Percentiles rank a stretch among this genome's conserved stretches.
phyloP scores from a whole-genome alignment of 2,329 filamentous ascomycete genomes.

The Colletotrichum liriopes region DNA sequence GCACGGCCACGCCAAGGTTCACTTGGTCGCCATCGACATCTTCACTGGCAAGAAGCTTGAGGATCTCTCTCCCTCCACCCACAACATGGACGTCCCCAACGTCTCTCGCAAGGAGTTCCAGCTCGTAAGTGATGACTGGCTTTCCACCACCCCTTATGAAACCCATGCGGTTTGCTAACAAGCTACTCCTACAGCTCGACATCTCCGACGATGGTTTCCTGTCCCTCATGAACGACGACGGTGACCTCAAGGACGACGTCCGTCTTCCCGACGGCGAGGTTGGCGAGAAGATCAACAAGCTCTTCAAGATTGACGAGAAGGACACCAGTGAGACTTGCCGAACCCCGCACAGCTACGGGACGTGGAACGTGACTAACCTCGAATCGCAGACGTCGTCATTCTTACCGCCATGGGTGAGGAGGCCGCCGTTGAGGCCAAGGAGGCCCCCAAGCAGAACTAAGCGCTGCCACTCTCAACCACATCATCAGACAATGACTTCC shows the following conservation, averaged over 20 bases:
- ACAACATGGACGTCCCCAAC: constrained; percentile 98
- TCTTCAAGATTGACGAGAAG: constrained; percentile 88
- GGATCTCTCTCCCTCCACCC: constrained; percentile 98
- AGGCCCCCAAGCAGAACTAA: constrained; percentile 74
- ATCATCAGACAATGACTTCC: constrained; percentile 39
- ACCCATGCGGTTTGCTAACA: constrained; percentile 35
- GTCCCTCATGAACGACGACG: constrained; percentile 90
- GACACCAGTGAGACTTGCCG: constrained; percentile 83
- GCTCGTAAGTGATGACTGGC: constrained; percentile 78
- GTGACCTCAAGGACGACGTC: constrained; percentile 94
- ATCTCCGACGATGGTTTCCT: constrained; percentile 96
- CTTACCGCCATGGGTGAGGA: constrained; percentile 98
- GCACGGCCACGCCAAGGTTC: constrained; percentile 99
- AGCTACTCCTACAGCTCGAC: constrained; percentile 76
- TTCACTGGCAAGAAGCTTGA: constrained; percentile 99
- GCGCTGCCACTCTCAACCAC: constrained; percentile 42
- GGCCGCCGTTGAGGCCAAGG: constrained; percentile 92
- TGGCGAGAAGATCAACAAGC: constrained; percentile 86
- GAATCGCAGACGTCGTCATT: constrained; percentile 83
- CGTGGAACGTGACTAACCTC: constrained; percentile 31
- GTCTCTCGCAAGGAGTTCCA: constrained; percentile 92
- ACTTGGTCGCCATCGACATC: constrained; percentile 97
- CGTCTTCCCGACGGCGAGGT: constrained; percentile 91
- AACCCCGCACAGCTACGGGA: background rate
- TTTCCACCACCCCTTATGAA: too few relatives aligned